Percentiles rank a stretch among this genome's conserved stretches.
Evolutionary conservation across 441 rosid genomes (phyloP).

Genomic region (Mallotus repandus): DNA sequence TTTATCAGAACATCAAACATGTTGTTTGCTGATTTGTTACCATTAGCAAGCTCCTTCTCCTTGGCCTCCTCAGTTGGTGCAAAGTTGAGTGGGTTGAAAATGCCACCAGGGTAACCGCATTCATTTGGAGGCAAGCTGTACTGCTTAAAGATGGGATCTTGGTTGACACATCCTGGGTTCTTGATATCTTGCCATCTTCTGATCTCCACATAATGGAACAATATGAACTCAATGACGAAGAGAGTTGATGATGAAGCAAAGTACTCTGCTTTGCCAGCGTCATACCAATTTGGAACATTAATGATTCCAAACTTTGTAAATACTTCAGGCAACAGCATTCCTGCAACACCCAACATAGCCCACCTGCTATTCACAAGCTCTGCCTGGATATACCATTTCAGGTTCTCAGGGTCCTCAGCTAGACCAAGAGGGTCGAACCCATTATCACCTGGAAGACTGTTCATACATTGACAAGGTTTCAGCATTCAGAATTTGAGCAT

Average conservation of each 20-base stretch:
- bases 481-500: neutral
- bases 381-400: constrained; percentile 87
- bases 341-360: constrained; percentile 96
- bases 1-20: neutral
- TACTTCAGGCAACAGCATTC: constrained; percentile 90
- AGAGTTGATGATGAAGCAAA: constrained; percentile 91
- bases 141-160: constrained; percentile 97
- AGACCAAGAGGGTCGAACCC: constrained; percentile 91
- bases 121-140: constrained; percentile 90
- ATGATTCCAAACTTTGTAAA: constrained; percentile 85
- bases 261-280: constrained; percentile 88
- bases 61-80: constrained; percentile 84
- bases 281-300: constrained; percentile 81
- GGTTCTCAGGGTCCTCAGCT: constrained; percentile 94
- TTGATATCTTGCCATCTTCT: constrained; percentile 98
- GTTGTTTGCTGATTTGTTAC: constrained; percentile 32
- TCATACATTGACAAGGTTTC: neutral
- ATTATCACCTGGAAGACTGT: constrained; percentile 95
- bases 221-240: constrained; percentile 89
- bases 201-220: constrained; percentile 97
- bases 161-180: constrained; percentile 96
- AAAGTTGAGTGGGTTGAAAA: constrained; percentile 92
- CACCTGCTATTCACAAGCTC: constrained; percentile 91
- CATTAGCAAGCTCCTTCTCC: constrained; percentile 94
- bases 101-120: constrained; percentile 83